Evolutionary conservation across 169 alveolate species (phyloP), one percentile per base, ranked within the genome.

Genomic region (Eimeria acervulina): DNA sequence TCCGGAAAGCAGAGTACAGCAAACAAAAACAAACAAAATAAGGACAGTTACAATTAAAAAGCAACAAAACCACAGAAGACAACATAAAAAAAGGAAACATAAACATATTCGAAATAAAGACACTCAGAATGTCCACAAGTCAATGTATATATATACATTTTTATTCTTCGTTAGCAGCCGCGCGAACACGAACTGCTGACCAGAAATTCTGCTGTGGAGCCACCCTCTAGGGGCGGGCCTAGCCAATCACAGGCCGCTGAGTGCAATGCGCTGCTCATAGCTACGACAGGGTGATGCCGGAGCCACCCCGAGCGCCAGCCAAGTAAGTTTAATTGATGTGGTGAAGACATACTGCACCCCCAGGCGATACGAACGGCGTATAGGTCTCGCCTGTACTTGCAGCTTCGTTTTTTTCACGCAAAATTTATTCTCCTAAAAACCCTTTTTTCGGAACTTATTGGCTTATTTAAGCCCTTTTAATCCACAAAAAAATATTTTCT

Each of bases 241-340:
- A 98, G 98, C 98, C 98, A 99, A 98, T 98, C 98, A 98, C 99
- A 98, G 99, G 95, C 99, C 97, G 99, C 99, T 96, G 99, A 98
- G 99, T 98, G 99, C 99, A 98, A 97, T 98, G 99, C 99, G 98
- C 99, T 98, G 99, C 99, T 98, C 99, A 99, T 99, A 98, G 97
- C 98, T 98, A 98, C 99, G 99, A 98, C 99, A 98, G 99, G 99
- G 99, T 97, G 98, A 98, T 98, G 95, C 99, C 90, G 98, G 99
- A 98, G 99, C 99, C 98, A 97, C 99, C 99, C 99, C 99, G 98
- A 98, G 98, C 99, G 99, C 99, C 99, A 98, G 99, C 99, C 99
- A 98, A 99, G 99, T 98, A 98, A 98, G 99, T 98, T 98, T 97
- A 97, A 70, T 51, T 1, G 51, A 38, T 13, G 31, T 2, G 47